Evolutionary conservation across 2,329 filamentous ascomycete species (phyloP), one percentile per base, ranked within the genome.

Genomic region (Ophiocordyceps robertsii): DNA sequence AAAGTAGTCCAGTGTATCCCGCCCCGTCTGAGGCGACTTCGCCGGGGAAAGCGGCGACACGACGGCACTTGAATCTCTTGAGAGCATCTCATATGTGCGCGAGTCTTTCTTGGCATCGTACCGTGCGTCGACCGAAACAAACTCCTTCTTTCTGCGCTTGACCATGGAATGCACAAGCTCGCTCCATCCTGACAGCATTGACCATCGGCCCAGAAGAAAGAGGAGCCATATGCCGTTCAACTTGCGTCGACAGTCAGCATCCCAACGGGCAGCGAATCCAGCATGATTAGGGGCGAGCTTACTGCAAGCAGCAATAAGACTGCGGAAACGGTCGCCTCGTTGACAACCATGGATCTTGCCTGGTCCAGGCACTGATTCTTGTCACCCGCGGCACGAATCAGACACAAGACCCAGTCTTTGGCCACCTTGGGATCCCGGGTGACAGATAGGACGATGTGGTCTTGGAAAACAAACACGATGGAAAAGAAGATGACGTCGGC

Each of bases 401-500:
- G 69, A 55, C 92, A 98, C 0, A 57, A 11, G 2, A 93, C 59
- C 84, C 86, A 96, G 3, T 72, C 68, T 31, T 63, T 47, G 2
- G 81, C 75, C 24, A 75, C 71, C 1, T 29, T 48, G 1, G 67
- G 66, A 42, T 81, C 55, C 31, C 77, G 70, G 33, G 73, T 70
- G 17, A 73, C 62, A 3, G 74, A 72, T 41, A 75, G 65, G 12
- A 84, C 73, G 19, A 83, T 74, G 52, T 82, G 82, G 61, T 94
- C 84, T 56, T 95, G 75, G 57, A 86, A 85, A 39, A 96, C 82
- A 57, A 96, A 96, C 43, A 95, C 75, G 38, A 95, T 70, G 2
- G 89, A 82, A 63, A 96, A 95, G 70, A 95, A 95, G 54, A 95
- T 80, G 47, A 96, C 87, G 58, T 96, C 89, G 46, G 78, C 75